Evolutionary conservation across 768 basidiomycete species (phyloP).

Genomic region (Tylopilus cervinicoccineus): DNA sequence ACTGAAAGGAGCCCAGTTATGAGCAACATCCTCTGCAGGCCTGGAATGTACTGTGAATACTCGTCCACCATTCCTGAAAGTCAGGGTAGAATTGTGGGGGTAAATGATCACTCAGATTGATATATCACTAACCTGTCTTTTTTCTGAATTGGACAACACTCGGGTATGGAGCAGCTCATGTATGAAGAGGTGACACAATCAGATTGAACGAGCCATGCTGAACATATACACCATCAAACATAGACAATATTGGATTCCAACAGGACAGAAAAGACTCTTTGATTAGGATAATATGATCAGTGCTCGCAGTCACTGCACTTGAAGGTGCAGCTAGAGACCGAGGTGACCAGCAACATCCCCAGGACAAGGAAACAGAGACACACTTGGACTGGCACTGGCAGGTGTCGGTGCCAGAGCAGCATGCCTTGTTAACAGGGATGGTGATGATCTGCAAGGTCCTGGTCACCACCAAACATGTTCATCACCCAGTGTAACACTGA

Average conservation of each 20-base stretch:
- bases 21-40: no score
- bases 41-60: no score
- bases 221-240: not conserved
- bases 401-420: not conserved
- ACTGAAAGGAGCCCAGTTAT: no score
- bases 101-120: not conserved
- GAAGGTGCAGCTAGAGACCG: constrained; percentile 10
- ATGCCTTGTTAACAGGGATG: not conserved
- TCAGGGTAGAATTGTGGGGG: no score
- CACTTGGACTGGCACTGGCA: not conserved
- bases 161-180: no score
- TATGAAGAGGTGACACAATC: not conserved
- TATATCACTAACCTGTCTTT: not conserved
- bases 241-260: not conserved
- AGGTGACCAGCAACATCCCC: not conserved
- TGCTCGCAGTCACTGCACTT: constrained; percentile 21
- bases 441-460: not conserved
- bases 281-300: not conserved
- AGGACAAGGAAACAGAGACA: not conserved
- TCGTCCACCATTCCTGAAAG: no score
- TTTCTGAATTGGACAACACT: not conserved
- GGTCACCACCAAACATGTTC: no score
- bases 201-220: not conserved
- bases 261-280: not conserved
- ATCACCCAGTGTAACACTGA: not conserved